Conservation (phyloP, 805 yeast genomes). For the Sugiyamaella americana region DNA sequence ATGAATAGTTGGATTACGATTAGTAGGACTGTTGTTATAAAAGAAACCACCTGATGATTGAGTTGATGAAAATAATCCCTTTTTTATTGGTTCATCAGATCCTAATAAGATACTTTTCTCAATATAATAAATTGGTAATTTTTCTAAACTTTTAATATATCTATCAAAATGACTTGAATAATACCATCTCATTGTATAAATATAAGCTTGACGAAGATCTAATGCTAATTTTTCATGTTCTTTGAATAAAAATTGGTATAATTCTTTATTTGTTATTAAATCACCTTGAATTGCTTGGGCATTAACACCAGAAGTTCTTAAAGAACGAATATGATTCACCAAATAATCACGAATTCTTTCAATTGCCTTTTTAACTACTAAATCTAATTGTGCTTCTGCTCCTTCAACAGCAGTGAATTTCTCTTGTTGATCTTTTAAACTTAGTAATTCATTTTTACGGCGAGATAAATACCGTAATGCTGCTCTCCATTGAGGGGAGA, state of each 20-base stretch:
- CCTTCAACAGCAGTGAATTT: slow-evolving; percentile 19
- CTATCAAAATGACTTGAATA: slow-evolving; percentile 72
- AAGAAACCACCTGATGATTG: slow-evolving; percentile 7
- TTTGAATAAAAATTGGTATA: slow-evolving; percentile 48
- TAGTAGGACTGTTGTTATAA: background rate
- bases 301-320: slow-evolving; percentile 59
- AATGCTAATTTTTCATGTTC: slow-evolving; percentile 58
- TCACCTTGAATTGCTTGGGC: slow-evolving; percentile 71
- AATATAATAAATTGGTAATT: slow-evolving; percentile 48
- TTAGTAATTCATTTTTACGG: slow-evolving; percentile 18
- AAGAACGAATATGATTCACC: slow-evolving; percentile 55
- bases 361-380: slow-evolving; percentile 55
- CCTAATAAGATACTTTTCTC: slow-evolving; percentile 58
- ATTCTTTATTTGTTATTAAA: slow-evolving; percentile 56
- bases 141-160: slow-evolving; percentile 66
- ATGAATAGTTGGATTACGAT: background rate
- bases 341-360: slow-evolving; percentile 73
- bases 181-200: slow-evolving; percentile 91
- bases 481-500: slow-evolving; percentile 54
- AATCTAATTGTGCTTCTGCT: slow-evolving; percentile 35
- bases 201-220: slow-evolving; percentile 73
- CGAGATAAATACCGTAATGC: slow-evolving; percentile 25
- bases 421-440: slow-evolving; percentile 11
- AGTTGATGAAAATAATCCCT: slow-evolving; percentile 18
- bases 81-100: slow-evolving; percentile 29